These are phyloP conservation scores for Carallia pectinifolia DNA, from an alignment of 345 rosid genomes.

Conservation along the genomic window DNA sequence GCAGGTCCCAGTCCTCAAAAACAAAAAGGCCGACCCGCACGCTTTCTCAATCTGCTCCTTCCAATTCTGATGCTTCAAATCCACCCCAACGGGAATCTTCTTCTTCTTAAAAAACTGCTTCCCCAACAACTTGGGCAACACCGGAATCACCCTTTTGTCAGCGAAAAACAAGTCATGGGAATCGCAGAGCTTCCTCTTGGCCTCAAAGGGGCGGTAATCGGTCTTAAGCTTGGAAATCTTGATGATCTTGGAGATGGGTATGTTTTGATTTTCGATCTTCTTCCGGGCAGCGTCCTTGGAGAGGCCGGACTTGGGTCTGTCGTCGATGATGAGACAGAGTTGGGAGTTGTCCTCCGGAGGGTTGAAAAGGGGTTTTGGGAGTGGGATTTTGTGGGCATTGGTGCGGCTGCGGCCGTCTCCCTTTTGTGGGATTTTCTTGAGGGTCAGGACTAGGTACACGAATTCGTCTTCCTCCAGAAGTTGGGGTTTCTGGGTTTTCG, in stretches of 20 bases:
- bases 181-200: slow-evolving; percentile 51
- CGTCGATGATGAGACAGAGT: slow-evolving; percentile 73
- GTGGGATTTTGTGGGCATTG: slow-evolving; percentile 47
- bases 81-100: slow-evolving; percentile 60
- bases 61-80: slow-evolving; percentile 75
- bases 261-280: slow-evolving; percentile 61
- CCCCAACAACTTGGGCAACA: slow-evolving; percentile 75
- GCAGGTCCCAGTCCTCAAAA: slow-evolving; percentile 64
- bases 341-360: slow-evolving; percentile 41
- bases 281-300: slow-evolving; percentile 52
- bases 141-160: slow-evolving; percentile 47
- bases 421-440: slow-evolving; percentile 64
- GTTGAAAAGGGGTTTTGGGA: slow-evolving; percentile 52
- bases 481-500: slow-evolving; percentile 50
- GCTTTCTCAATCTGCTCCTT: slow-evolving; percentile 66
- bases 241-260: slow-evolving; percentile 62
- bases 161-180: slow-evolving; percentile 50
- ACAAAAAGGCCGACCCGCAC: slow-evolving; percentile 62
- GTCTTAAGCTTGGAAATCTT: slow-evolving; percentile 61
- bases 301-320: slow-evolving; percentile 61
- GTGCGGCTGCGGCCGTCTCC: slow-evolving; percentile 28
- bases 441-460: slow-evolving; percentile 51
- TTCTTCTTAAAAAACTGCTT: slow-evolving; percentile 66
- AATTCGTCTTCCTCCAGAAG: slow-evolving; percentile 71
- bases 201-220: slow-evolving; percentile 47